Percentiles rank a stretch among this genome's conserved stretches.
Conservation (phyloP, 2,329 filamentous ascomycete genomes). For the Boeremia lycopersici region DNA sequence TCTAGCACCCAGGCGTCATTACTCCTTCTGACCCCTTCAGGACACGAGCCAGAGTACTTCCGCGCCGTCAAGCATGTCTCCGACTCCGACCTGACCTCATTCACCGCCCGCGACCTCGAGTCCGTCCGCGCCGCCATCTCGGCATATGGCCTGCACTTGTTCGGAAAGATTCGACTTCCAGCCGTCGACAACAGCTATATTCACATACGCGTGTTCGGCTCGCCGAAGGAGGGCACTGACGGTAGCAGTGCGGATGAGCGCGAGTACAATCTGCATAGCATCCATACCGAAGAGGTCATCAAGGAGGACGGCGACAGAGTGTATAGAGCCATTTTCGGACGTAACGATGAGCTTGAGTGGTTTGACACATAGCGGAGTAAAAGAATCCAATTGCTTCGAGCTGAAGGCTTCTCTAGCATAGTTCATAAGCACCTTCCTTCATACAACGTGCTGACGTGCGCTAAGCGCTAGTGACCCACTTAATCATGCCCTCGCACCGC, state of each 20-base stretch:
- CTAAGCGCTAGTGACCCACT: not conserved
- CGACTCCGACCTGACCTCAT: slow-evolving; percentile 43
- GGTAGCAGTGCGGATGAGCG: slow-evolving; percentile 39
- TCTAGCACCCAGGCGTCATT: not conserved
- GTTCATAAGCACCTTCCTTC: not conserved
- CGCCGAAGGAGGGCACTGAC: slow-evolving; percentile 42
- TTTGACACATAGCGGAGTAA: slow-evolving; percentile 36
- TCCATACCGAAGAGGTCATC: slow-evolving; percentile 42
- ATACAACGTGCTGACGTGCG: not conserved
- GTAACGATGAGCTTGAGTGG: slow-evolving; percentile 40
- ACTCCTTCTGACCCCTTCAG: slow-evolving; percentile 17
- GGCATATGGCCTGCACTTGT: slow-evolving; percentile 43
- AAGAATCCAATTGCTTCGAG: not conserved
- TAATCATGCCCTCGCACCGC: not conserved
- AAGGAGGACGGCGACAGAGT: slow-evolving; percentile 38
- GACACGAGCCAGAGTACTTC: slow-evolving; percentile 49
- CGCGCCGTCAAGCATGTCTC: slow-evolving; percentile 47
- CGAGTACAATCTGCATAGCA: slow-evolving; percentile 42
- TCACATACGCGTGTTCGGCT: slow-evolving; percentile 40
- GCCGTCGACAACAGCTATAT: slow-evolving; percentile 35
- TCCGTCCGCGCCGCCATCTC: slow-evolving; percentile 37
- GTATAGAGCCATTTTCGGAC: slow-evolving; percentile 41
- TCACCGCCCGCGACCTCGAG: slow-evolving; percentile 33
- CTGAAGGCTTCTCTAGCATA: not conserved
- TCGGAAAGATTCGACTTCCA: slow-evolving; percentile 38